Conservation (phyloP, 2,329 filamentous ascomycete species). For the Diaporthe velutina region DNA sequence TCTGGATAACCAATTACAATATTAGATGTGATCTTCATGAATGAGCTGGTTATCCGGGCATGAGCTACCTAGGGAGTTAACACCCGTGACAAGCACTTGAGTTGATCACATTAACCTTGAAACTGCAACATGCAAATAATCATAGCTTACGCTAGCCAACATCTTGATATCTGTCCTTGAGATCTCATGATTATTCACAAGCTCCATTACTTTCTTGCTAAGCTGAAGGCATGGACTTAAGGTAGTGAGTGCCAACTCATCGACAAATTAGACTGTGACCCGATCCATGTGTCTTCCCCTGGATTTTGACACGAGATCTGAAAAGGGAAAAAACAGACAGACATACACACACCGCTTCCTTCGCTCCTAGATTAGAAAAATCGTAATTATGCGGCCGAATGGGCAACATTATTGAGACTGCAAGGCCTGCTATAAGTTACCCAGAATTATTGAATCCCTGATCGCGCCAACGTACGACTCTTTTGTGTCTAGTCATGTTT, state of each 20-base stretch:
- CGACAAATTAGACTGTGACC: not conserved
- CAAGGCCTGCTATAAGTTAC: not conserved
- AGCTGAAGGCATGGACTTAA: not conserved
- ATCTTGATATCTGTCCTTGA: not conserved
- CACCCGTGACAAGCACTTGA: no score
- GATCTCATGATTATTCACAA: not conserved
- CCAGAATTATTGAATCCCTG: not conserved
- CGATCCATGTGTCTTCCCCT: not conserved
- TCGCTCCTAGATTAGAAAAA: not conserved
- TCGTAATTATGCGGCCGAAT: not conserved
- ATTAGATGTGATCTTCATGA: no score
- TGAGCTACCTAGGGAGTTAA: no score
- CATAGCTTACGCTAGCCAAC: not conserved
- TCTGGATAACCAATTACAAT: no score
- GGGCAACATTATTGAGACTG: not conserved
- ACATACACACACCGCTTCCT: not conserved
- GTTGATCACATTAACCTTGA: no score
- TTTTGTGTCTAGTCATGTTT: no score
- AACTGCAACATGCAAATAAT: not conserved
- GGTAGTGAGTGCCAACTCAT: not conserved
- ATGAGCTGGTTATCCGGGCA: no score
- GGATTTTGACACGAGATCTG: not conserved
- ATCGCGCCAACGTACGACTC: not conserved
- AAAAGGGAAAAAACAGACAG: not conserved
- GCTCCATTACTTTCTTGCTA: not conserved